Percentiles rank a stretch among this genome's conserved stretches.
phyloP scores from a whole-genome alignment of 2,329 filamentous ascomycete species.

The Alternaria conjuncta region DNA sequence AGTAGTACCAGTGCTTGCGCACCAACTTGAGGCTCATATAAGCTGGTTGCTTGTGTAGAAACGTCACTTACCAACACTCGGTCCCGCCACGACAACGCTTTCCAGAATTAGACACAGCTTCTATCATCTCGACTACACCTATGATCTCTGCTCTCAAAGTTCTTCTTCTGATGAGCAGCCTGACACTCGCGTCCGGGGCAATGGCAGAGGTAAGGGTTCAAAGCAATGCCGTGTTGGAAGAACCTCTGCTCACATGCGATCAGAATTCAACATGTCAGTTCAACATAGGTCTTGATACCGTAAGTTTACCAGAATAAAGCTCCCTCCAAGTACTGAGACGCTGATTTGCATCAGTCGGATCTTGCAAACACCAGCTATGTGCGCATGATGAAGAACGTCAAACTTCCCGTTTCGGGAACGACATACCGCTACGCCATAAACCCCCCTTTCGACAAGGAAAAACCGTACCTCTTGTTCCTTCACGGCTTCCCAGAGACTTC shows the following conservation, averaged over 20 bases:
- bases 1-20: neutral
- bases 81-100: neutral
- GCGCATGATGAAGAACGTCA: neutral
- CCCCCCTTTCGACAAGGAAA: neutral
- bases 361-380: neutral
- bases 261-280: neutral
- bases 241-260: accelerated
- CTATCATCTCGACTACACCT: neutral
- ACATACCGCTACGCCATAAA: neutral
- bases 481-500: neutral
- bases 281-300: neutral
- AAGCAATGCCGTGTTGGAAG: neutral
- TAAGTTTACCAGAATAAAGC: neutral
- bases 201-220: neutral
- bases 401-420: neutral
- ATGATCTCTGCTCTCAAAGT: neutral
- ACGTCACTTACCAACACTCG: neutral
- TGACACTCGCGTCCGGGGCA: neutral
- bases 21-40: neutral
- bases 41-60: neutral
- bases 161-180: neutral
- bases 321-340: neutral
- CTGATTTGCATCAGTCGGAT: neutral
- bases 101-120: neutral
- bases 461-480: neutral